These are phyloP conservation scores for Trichoderma endophyticum DNA, from an alignment of 2,329 filamentous ascomycete species.

Conservation along the genomic window DNA sequence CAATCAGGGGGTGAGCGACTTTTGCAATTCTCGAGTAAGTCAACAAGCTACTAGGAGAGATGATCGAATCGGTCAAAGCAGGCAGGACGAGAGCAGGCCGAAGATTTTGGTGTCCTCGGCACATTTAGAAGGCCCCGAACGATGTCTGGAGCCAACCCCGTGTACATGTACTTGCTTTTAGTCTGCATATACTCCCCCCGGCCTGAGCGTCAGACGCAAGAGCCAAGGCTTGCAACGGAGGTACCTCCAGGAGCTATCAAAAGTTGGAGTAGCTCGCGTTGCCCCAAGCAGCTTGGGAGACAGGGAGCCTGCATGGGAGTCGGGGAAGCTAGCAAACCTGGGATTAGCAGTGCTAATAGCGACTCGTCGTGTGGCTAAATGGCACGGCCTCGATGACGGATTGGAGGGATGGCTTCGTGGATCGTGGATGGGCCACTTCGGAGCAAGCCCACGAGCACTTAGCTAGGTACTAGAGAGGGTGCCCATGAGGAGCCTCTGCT, in stretches of 20 bases:
- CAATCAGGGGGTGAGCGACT: neutral
- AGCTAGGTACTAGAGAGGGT: neutral
- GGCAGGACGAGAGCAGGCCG: neutral
- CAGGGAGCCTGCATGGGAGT: slow-evolving; percentile 15
- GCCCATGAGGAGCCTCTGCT: slow-evolving; percentile 4
- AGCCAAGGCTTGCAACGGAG: slow-evolving; percentile 1
- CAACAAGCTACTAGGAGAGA: neutral
- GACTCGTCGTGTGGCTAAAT: neutral
- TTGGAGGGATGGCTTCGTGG: slow-evolving; percentile 1
- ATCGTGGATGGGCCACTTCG: slow-evolving; percentile 1
- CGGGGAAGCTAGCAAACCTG: slow-evolving; percentile 12
- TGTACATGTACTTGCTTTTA: slow-evolving; percentile 1
- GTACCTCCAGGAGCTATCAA: neutral
- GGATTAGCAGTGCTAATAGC: neutral
- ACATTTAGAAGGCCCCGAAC: slow-evolving; percentile 9
- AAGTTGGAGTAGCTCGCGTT: slow-evolving; percentile 4
- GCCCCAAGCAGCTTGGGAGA: neutral
- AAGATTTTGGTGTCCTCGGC: slow-evolving; percentile 13
- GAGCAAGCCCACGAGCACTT: neutral
- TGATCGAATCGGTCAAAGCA: neutral
- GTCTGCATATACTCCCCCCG: neutral
- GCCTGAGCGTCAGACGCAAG: slow-evolving; percentile 1
- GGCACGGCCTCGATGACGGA: slow-evolving; percentile 3
- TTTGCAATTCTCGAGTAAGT: neutral
- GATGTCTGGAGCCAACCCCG: neutral